These are phyloP conservation scores for Sporothrix variecibatus DNA, from an alignment of 2,329 filamentous ascomycete species.

Conservation along the genomic window DNA sequence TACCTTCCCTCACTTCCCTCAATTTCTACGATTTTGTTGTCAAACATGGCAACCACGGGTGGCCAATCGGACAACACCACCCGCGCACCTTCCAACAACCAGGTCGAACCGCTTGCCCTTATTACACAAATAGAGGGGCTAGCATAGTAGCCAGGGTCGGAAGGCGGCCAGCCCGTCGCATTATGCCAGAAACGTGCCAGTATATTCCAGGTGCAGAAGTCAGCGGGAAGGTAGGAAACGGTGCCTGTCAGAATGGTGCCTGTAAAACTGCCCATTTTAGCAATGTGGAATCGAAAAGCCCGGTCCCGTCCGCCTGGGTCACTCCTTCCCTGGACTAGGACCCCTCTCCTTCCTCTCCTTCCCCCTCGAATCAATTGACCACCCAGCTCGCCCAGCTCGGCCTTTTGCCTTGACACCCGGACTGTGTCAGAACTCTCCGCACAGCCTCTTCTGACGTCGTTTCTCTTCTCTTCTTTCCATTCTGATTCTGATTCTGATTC, in stretches of 20 bases:
- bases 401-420: constrained; percentile 8
- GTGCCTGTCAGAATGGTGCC: not conserved
- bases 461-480: not conserved
- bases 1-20: constrained; percentile 1
- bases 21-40: not conserved
- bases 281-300: constrained; percentile 2
- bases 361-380: not conserved
- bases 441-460: constrained; percentile 12
- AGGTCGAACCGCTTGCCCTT: not conserved
- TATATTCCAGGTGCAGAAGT: not conserved
- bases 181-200: constrained; percentile 12
- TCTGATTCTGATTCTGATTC: not conserved
- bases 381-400: not conserved
- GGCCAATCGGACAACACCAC: constrained; percentile 16
- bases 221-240: not conserved
- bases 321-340: not conserved
- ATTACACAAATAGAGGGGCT: not conserved
- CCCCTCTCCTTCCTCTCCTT: not conserved
- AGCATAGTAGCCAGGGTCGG: not conserved
- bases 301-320: constrained; percentile 2
- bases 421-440: constrained; percentile 19
- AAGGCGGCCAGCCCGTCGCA: not conserved
- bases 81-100: not conserved
- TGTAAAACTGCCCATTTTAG: not conserved
- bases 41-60: not conserved